phyloP scores from a whole-genome alignment of 2,329 filamentous ascomycete species.

The Pyricularia sp. region DNA sequence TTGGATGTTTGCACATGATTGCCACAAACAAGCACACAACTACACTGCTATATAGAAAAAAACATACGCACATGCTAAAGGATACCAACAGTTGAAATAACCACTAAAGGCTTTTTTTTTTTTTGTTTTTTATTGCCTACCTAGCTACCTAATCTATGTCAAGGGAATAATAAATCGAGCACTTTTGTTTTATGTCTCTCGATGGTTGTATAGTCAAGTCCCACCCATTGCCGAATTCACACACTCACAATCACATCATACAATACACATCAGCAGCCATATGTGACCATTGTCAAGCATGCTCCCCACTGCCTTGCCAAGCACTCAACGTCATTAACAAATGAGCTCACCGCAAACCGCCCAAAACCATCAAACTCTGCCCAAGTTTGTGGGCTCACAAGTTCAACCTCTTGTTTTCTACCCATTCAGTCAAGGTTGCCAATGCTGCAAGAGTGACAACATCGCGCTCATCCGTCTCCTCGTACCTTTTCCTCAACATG shows the following conservation, averaged over 20 bases:
- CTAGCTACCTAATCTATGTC: neutral
- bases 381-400: neutral
- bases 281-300: neutral
- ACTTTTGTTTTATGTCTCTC: neutral
- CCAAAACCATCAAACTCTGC: neutral
- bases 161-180: neutral
- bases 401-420: neutral
- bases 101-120: neutral
- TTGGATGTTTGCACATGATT: neutral
- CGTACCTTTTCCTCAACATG: constrained; percentile 3
- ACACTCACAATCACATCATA: neutral
- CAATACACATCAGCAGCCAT: neutral
- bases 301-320: neutral
- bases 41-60: neutral
- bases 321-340: neutral
- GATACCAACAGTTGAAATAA: neutral
- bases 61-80: neutral
- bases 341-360: neutral
- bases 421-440: neutral
- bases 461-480: constrained; percentile 1
- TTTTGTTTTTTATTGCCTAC: neutral
- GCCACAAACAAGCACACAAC: neutral
- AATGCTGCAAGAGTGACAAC: constrained; percentile 2
- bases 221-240: neutral
- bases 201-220: neutral